phyloP scores from a whole-genome alignment of 768 basidiomycete genomes.

The Porphyrellus cyaneotinctus region DNA sequence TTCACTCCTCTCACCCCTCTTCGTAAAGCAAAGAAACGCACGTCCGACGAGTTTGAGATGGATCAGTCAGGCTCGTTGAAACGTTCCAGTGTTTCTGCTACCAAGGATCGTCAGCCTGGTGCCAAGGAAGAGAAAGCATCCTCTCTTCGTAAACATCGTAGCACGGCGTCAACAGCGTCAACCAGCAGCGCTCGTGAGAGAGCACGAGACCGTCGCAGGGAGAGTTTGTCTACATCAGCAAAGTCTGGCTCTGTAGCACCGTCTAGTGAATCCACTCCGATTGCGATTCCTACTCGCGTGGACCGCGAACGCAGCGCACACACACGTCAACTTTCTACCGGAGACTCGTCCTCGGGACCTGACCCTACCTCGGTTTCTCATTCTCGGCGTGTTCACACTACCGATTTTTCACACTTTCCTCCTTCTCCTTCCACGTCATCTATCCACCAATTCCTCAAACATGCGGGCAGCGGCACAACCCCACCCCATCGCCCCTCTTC shows the following conservation, averaged over 20 bases:
- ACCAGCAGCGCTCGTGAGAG: conserved; percentile 38
- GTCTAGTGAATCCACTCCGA: conserved; percentile 21
- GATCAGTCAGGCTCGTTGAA: conserved; percentile 66
- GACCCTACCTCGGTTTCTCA: conserved; percentile 40
- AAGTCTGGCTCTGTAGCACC: conserved; percentile 18
- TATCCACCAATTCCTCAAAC: conserved; percentile 76
- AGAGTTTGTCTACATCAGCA: conserved; percentile 42
- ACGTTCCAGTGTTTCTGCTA: conserved; percentile 32
- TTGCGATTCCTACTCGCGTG: conserved; percentile 17
- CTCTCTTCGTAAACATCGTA: conserved; percentile 62
- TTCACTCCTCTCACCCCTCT: conserved; percentile 42
- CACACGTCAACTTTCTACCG: conserved; percentile 61
- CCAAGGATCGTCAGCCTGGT: conserved; percentile 25
- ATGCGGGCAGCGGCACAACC: conserved; percentile 40
- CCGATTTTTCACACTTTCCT: conserved; percentile 85
- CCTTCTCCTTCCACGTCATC: conserved; percentile 90
- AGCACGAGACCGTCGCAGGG: conserved; percentile 52
- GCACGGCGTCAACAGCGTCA: conserved; percentile 55
- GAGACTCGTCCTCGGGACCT: conserved; percentile 62
- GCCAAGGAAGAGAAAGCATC: conserved; percentile 49
- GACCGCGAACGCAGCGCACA: conserved; percentile 43
- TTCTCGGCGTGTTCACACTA: conserved; percentile 60
- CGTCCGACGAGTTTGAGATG: conserved; percentile 80
- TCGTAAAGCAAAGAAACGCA: conserved; percentile 66
- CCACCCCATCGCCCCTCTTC: conserved; percentile 33